Evolutionary conservation across 2,329 filamentous ascomycete species (phyloP).

Genomic region (Fusarium anguioides): DNA sequence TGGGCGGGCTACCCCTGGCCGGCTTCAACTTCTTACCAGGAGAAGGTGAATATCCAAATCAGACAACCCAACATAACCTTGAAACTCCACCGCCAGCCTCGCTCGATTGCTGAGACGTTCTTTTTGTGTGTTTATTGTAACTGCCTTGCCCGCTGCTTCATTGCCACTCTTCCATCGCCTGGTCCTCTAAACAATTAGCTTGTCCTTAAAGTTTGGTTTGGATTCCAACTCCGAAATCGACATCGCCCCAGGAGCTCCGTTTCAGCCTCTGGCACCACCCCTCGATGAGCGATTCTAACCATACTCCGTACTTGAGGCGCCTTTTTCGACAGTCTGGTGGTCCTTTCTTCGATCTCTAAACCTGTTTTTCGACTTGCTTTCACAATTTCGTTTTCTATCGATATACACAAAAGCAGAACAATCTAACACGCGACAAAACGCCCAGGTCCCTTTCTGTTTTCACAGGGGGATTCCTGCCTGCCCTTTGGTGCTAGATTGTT

Average conservation of each 20-base stretch:
- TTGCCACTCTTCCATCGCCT: slow-evolving; percentile 6
- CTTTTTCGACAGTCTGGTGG: slow-evolving; percentile 31
- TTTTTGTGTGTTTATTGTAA: slow-evolving; percentile 17
- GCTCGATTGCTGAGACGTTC: slow-evolving; percentile 29
- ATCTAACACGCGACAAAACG: slow-evolving; percentile 33
- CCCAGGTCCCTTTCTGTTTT: slow-evolving; percentile 25
- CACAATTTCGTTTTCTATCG: slow-evolving; percentile 12
- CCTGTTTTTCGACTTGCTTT: slow-evolving; percentile 7
- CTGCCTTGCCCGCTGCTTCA: slow-evolving; percentile 5
- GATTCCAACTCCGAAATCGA: slow-evolving; percentile 36
- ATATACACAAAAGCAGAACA: slow-evolving; percentile 13
- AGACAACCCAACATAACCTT: slow-evolving; percentile 24
- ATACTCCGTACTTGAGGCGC: slow-evolving; percentile 23
- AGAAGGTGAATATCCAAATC: slow-evolving; percentile 31
- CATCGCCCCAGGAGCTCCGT: slow-evolving; percentile 31
- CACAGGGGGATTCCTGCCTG: slow-evolving; percentile 35
- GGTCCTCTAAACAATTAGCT: slow-evolving; percentile 19
- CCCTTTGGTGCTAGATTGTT: slow-evolving; percentile 41
- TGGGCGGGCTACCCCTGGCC: slow-evolving; percentile 36
- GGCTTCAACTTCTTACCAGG: slow-evolving; percentile 35
- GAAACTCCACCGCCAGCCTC: slow-evolving; percentile 41
- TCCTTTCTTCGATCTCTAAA: slow-evolving; percentile 18
- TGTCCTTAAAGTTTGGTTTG: slow-evolving; percentile 30
- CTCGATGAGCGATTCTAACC: slow-evolving; percentile 37
- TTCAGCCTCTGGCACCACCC: slow-evolving; percentile 41